A percentile compares a stretch with the other conserved stretches of the same genome.
These are phyloP conservation scores for Fusarium tanahbumbuense DNA, from an alignment of 2,329 filamentous ascomycete species.

Conservation along the genomic window DNA sequence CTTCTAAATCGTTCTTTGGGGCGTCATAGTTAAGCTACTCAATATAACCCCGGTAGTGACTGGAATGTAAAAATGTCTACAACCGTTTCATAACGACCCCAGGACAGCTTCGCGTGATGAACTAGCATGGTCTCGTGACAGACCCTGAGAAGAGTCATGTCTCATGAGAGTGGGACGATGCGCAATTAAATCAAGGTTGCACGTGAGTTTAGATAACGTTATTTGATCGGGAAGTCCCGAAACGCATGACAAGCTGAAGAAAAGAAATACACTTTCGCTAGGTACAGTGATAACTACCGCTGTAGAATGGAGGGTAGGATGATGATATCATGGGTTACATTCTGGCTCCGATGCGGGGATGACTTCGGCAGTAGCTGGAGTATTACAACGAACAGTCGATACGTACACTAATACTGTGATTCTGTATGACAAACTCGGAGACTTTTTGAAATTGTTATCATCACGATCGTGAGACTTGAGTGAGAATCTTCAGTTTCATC, in stretches of 20 bases:
- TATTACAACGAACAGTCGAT: not conserved
- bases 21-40: conserved; percentile 3
- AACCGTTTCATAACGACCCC: conserved; percentile 22
- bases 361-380: conserved; percentile 14
- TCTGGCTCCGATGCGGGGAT: conserved; percentile 27
- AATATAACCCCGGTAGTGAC: conserved; percentile 3
- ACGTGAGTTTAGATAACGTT: conserved; percentile 12
- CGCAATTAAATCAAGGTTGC: conserved; percentile 2
- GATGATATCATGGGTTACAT: conserved; percentile 46
- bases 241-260: conserved; percentile 34
- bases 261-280: not conserved
- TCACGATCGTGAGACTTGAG: conserved; percentile 8
- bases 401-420: not conserved
- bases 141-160: conserved; percentile 23
- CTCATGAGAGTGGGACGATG: conserved; percentile 24
- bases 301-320: conserved; percentile 38
- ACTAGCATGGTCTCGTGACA: conserved; percentile 25
- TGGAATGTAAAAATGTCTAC: conserved; percentile 12
- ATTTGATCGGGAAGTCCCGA: conserved; percentile 38
- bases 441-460: conserved; percentile 10
- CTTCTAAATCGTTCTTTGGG: conserved; percentile 4
- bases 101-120: conserved; percentile 24
- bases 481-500: not conserved
- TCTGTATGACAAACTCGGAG: conserved; percentile 10
- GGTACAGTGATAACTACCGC: not conserved